Evolutionary conservation across 2,329 filamentous ascomycete species (phyloP).

Genomic region (Trichocomaceae sp.): DNA sequence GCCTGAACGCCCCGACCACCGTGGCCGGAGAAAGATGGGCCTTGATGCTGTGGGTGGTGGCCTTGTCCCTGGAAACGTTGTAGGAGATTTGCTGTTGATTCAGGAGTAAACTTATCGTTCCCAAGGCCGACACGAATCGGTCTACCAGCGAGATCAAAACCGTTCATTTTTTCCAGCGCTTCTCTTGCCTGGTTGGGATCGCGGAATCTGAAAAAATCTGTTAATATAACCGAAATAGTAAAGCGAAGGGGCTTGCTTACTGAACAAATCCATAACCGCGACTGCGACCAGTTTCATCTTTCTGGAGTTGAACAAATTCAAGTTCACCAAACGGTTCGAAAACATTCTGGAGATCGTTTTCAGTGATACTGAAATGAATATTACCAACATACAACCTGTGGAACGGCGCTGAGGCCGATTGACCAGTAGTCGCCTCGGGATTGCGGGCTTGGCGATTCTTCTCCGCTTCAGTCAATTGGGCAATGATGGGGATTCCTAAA

Average conservation of each 20-base stretch:
- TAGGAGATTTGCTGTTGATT: conserved; percentile 86
- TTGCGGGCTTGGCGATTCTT: conserved; percentile 96
- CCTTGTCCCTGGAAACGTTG: conserved; percentile 83
- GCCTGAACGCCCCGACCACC: conserved; percentile 80
- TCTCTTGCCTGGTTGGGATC: conserved; percentile 87
- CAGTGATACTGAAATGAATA: conserved; percentile 98
- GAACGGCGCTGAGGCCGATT: conserved; percentile 83
- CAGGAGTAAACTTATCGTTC: conserved; percentile 99
- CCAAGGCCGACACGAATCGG: conserved; percentile 97
- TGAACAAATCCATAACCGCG: conserved; percentile 98
- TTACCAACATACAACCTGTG: conserved; percentile 98
- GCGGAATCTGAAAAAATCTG: conserved; percentile 61
- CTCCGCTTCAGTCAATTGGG: conserved; percentile 95
- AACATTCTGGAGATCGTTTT: conserved; percentile 89
- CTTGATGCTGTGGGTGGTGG: conserved; percentile 54
- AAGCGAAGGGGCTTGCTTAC: conserved; percentile 51
- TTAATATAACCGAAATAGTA: neutral
- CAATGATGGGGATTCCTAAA: conserved; percentile 96
- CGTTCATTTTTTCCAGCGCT: conserved; percentile 98
- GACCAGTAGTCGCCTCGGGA: conserved; percentile 59
- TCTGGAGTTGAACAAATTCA: conserved; percentile 95
- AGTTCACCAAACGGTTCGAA: conserved; percentile 97
- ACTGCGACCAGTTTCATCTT: conserved; percentile 84
- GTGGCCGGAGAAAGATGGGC: conserved; percentile 83
- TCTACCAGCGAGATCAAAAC: conserved; percentile 93